Evolutionary conservation across 2,329 filamentous ascomycete species (phyloP).

Genomic region (Aspergillus uvarum): DNA sequence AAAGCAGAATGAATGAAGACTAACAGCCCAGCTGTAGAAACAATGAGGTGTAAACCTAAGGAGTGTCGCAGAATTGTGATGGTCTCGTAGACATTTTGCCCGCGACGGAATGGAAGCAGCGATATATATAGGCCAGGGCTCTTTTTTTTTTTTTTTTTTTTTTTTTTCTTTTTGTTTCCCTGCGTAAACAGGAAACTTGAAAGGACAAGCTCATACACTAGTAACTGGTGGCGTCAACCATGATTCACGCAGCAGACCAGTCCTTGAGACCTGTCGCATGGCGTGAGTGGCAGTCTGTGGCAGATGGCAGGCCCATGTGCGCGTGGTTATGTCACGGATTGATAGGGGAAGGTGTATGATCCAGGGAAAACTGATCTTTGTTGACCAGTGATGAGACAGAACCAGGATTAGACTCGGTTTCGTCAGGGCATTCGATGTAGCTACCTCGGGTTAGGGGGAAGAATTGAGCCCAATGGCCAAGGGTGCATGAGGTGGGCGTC

Average conservation of each 20-base stretch:
- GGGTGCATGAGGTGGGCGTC: neutral
- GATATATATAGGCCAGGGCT: neutral
- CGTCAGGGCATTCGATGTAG: neutral
- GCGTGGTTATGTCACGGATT: neutral
- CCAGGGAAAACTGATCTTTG: neutral
- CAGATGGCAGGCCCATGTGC: constrained; percentile 4
- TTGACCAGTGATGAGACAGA: neutral
- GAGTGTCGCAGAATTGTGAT: constrained; percentile 1
- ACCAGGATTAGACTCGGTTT: neutral
- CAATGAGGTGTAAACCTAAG: neutral
- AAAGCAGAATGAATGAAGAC: constrained; percentile 1
- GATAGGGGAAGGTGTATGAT: neutral
- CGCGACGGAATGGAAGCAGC: neutral
- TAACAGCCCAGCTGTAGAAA: neutral
- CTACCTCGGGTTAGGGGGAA: neutral
- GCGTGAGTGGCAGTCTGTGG: neutral
- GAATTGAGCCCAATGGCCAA: neutral
- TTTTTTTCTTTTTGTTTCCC: too few species aligned
- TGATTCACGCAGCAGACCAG: constrained; percentile 29
- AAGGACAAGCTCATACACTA: constrained; percentile 8
- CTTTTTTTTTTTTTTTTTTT: neutral
- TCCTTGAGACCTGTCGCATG: constrained; percentile 6
- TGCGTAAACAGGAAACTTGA: neutral
- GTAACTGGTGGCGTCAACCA: constrained; percentile 21
- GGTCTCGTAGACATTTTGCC: neutral